Percentiles rank a stretch among this genome's conserved stretches.
phyloP scores from a whole-genome alignment of 805 yeast genomes.

The Zygosaccharomyces pseudorouxii region DNA sequence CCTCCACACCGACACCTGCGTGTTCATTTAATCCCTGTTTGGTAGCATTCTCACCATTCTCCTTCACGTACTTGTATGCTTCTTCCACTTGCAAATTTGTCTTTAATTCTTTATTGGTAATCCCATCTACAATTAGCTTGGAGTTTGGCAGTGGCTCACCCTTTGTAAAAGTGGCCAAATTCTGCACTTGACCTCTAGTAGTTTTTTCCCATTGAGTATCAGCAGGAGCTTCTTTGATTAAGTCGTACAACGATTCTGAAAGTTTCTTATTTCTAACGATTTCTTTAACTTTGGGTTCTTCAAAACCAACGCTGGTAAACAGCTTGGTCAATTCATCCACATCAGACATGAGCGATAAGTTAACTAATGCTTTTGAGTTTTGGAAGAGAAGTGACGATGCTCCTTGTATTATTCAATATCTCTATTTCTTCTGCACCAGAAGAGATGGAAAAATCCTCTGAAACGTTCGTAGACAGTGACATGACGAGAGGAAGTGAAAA shows the following conservation, averaged over 20 bases:
- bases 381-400: not conserved
- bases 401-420: not conserved
- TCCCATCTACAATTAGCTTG: slow-evolving; percentile 51
- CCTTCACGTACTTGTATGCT: slow-evolving; percentile 68
- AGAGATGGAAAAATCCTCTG: slow-evolving; percentile 3
- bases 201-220: slow-evolving; percentile 48
- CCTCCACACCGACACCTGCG: slow-evolving; percentile 77
- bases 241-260: slow-evolving; percentile 57
- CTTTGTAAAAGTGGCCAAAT: slow-evolving; percentile 69
- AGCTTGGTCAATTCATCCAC: slow-evolving; percentile 36
- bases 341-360: slow-evolving; percentile 21
- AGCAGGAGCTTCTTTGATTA: slow-evolving; percentile 43
- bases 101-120: slow-evolving; percentile 58
- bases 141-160: slow-evolving; percentile 47
- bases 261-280: slow-evolving; percentile 83
- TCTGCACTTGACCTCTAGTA: slow-evolving; percentile 63
- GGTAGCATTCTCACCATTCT: slow-evolving; percentile 42
- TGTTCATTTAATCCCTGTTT: slow-evolving; percentile 51
- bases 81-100: slow-evolving; percentile 73
- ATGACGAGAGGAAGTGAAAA: not conserved
- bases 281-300: slow-evolving; percentile 71
- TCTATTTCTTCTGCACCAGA: not conserved
- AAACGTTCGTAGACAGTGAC: not conserved
- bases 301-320: slow-evolving; percentile 53
- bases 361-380: not conserved